Percentiles rank a stretch among this genome's conserved stretches.
These are phyloP conservation scores for Tetratostichococcus sp. DNA, from an alignment of 139 green algal genomes.

Conservation along the genomic window DNA sequence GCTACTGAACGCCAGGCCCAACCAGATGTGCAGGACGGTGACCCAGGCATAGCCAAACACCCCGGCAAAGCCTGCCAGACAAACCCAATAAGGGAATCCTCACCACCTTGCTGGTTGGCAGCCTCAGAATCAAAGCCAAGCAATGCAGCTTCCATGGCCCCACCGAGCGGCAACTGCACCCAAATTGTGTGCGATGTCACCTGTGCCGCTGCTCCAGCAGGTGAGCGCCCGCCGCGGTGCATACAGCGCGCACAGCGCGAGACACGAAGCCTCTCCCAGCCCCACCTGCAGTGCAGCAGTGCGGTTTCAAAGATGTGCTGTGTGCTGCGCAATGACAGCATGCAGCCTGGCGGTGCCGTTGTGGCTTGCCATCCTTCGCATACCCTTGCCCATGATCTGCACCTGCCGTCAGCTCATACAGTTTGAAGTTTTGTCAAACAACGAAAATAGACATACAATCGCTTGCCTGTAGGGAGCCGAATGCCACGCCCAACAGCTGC, in stretches of 20 bases:
- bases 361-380: no score
- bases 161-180: no score
- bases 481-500: conserved; percentile 52
- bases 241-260: conserved; percentile 46
- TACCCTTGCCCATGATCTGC: no score
- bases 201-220: conserved; percentile 45
- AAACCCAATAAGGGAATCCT: not conserved
- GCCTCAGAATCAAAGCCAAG: no score
- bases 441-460: not conserved
- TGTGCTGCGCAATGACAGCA: no score
- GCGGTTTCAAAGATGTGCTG: no score
- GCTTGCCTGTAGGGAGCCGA: conserved; percentile 35
- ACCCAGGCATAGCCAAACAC: conserved; percentile 61
- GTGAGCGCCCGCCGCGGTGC: conserved; percentile 24
- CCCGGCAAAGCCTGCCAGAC: conserved; percentile 40
- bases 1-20: conserved; percentile 27
- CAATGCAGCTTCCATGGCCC: no score
- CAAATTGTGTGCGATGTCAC: not conserved
- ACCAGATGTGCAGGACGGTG: conserved; percentile 27
- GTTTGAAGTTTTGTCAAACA: no score
- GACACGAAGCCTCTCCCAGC: conserved; percentile 50
- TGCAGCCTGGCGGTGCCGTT: no score
- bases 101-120: no score
- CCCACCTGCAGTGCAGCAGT: conserved; percentile 47
- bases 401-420: no score